A percentile compares a stretch with the other conserved stretches of the same genome.
These are phyloP conservation scores for Coemansia sp. DNA, from an alignment of 192 early-diverging fungal genomes.

Conservation along the genomic window DNA sequence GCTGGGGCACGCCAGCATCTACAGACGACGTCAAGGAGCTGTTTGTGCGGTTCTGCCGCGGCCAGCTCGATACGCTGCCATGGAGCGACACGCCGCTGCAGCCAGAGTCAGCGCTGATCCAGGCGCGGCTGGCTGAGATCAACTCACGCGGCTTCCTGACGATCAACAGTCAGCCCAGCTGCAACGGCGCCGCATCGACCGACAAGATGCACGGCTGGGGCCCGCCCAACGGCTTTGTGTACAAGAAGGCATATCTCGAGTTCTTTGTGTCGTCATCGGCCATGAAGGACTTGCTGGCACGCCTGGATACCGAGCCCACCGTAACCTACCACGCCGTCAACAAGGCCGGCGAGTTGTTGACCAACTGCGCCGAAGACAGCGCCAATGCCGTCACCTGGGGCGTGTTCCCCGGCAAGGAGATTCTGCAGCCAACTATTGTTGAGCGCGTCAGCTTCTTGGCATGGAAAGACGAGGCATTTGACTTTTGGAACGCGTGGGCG, in stretches of 20 bases:
- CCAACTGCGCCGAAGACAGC: slow-evolving; percentile 81
- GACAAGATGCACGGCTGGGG: slow-evolving; percentile 91
- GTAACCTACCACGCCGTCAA: slow-evolving; percentile 91
- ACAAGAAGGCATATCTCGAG: slow-evolving; percentile 96
- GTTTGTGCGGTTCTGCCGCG: slow-evolving; percentile 84
- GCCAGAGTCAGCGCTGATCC: slow-evolving; percentile 75
- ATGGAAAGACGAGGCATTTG: slow-evolving; percentile 97
- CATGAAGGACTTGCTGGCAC: slow-evolving; percentile 63
- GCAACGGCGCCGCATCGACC: slow-evolving; percentile 80
- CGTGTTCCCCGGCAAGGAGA: slow-evolving; percentile 96
- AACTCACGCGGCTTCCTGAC: slow-evolving; percentile 88
- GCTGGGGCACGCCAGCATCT: slow-evolving; percentile 78
- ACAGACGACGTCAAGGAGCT: slow-evolving; percentile 68
- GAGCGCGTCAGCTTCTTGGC: slow-evolving; percentile 85
- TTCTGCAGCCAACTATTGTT: slow-evolving; percentile 95
- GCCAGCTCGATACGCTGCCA: slow-evolving; percentile 78
- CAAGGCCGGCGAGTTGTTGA: slow-evolving; percentile 82
- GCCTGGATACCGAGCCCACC: slow-evolving; percentile 59
- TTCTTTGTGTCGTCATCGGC: slow-evolving; percentile 83
- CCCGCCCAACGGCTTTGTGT: slow-evolving; percentile 92
- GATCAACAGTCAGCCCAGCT: slow-evolving; percentile 94
- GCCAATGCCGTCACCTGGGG: slow-evolving; percentile 99
- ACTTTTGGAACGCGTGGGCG: slow-evolving; percentile 89
- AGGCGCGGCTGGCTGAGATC: slow-evolving; percentile 64
- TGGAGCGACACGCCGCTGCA: slow-evolving; percentile 87